Base-by-base conservation (phyloP, 2,329 filamentous ascomycete species). In the Fusarium pininemorale region DNA sequence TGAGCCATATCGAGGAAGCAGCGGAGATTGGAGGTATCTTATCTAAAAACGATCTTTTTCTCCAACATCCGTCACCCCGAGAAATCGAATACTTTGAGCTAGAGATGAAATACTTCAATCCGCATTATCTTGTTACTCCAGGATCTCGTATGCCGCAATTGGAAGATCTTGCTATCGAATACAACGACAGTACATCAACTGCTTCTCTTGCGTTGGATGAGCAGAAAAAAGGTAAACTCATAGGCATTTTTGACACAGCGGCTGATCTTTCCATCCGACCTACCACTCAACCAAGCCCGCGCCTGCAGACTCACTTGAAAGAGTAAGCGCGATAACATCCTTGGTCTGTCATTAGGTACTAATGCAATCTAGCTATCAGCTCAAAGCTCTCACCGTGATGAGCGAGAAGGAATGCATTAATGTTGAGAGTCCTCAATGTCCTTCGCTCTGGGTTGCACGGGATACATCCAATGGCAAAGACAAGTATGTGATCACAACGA, bases 301-400 rank as follows among this genome's bases (percentile, higher is more conserved):
- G 57, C 0, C 32, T 66, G 0, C 57, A 28, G 18, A 53, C 63
- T 16, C 8, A 2, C 18, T 20, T 66, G 4, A 45, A 66, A 41
- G 26, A 61, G 63, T 61, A 28, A 22, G 20, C 16, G 1, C n/a
- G 4, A 4, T 7, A 0, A 0, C 7, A 4, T 3, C n/a, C 6
- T 4, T 1, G 4, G 6, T 26, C 10, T 5, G 1, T 1, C 10
- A 7, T 6, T 10, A 4, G 0, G 16, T 4, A 16, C 22, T 55
- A 42, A 66, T 6, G 8, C 14, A 0, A 16, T 5, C 1, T 32
- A 66, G 63, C 7, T 51, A 66, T 20, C 63, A 66, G 22, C 35
- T 55, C 26, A 48, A 51, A 18, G 63, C 63, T 4, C 57, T 66
- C 1, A 14, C 63, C 0, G 15, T 66, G 1, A 45, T 66, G 26